Conservation (phyloP, 441 rosid species). For the Cnidoscolus chayamansa region DNA sequence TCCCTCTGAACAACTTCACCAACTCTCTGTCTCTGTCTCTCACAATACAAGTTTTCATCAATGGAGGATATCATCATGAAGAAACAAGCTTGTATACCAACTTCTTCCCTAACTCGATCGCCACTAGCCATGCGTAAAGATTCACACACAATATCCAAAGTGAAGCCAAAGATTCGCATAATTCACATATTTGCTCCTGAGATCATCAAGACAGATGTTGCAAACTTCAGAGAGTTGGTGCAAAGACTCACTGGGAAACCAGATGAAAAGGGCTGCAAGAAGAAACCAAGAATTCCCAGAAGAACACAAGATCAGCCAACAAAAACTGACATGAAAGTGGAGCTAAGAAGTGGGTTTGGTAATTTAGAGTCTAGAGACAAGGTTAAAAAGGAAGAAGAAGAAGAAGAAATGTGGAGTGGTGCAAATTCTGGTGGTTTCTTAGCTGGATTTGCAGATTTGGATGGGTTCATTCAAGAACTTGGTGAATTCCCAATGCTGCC, state of each 20-base stretch:
- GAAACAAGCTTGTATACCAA: constrained; percentile 18
- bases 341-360: constrained; percentile 24
- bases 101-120: constrained; percentile 30
- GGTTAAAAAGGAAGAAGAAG: constrained; percentile 25
- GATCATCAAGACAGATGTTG: constrained; percentile 89
- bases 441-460: constrained; percentile 56
- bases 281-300: constrained; percentile 21
- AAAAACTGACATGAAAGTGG: constrained; percentile 18
- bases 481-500: constrained; percentile 59
- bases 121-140: constrained; percentile 41
- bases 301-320: not conserved
- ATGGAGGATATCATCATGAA: constrained; percentile 33
- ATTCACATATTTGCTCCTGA: constrained; percentile 94
- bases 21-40: constrained; percentile 26
- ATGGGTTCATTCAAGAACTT: constrained; percentile 66
- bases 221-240: constrained; percentile 79
- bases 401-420: constrained; percentile 39
- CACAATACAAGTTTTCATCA: constrained; percentile 7
- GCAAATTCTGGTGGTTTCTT: constrained; percentile 48
- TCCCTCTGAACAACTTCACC: constrained; percentile 34
- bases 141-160: constrained; percentile 55
- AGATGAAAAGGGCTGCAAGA: constrained; percentile 31
- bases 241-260: constrained; percentile 88
- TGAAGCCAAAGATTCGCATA: constrained; percentile 81
- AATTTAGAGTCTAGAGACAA: constrained; percentile 24